Base-by-base conservation (phyloP, 257 asterid genomes). In the Misopates orontium region DNA sequence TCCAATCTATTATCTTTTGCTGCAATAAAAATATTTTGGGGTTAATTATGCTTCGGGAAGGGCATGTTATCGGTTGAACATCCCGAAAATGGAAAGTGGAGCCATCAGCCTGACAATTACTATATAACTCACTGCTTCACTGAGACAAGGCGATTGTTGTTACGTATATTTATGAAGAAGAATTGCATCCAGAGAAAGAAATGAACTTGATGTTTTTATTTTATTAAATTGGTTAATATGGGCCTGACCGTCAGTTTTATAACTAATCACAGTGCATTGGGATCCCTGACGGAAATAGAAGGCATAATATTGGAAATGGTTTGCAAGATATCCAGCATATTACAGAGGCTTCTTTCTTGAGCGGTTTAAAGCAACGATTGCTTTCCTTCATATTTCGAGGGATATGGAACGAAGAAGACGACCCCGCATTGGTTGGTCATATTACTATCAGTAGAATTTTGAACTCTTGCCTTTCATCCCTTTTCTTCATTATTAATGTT, bases 351-450 rank as follows among this genome's bases (percentile, higher is more conserved):
- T 67, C 81, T 69, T 90, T 86, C 78, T 62, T 94, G 79, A 81
- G 87, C 64, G 97, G 97, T 61, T 79, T 90, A 60, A 94, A 94
- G 79, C 99, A 94, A 75, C 88, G 96, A 16, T 74, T 94, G 81
- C 97, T 94, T 78, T 90, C 97, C 68, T 90, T 87, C 74, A 86
- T 94, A 80, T 86, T 86, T 78, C 91, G 75, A 74, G 92, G 95
- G 68, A 84, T 90, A 75, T 88, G 99, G 97, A 83, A 79, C 74
- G 97, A 90, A 86, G 97, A 90, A 77, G 84, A 78, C 31, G 95
- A 94, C 74, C 96, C 82, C 50, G 65, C 80, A 65, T 56, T 75
- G 86, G 99, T 94, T 62, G 80, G 95, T 80, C 44, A 23, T 70
- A 25, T 41, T 50, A 55, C 47, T 73, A 5, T 45, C 48, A 24